These are phyloP conservation scores for Suillus occidentalis DNA, from an alignment of 768 basidiomycete genomes.

Conservation along the genomic window DNA sequence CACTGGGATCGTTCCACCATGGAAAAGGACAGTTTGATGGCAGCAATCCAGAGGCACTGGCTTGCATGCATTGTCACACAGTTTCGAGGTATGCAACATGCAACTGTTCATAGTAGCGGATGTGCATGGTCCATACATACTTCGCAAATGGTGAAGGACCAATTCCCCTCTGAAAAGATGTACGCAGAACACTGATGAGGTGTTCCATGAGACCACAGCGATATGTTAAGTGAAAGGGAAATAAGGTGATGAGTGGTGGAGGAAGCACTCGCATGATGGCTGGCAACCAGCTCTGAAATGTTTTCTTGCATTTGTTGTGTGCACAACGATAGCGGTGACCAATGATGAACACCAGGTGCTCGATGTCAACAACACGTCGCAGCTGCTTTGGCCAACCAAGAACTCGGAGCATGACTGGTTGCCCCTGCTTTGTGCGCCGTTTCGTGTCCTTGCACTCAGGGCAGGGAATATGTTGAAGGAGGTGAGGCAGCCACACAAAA, in stretches of 20 bases:
- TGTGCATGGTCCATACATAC: slow-evolving; percentile 18
- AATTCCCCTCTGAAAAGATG: slow-evolving; percentile 24
- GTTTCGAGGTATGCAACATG: slow-evolving; percentile 11
- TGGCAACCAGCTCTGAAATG: slow-evolving; percentile 28
- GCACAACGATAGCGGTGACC: slow-evolving; percentile 25
- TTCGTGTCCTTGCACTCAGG: neutral
- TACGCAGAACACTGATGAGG: slow-evolving; percentile 17
- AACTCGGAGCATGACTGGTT: neutral
- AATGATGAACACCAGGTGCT: slow-evolving; percentile 22
- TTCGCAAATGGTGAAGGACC: slow-evolving; percentile 28
- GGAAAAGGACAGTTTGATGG: slow-evolving; percentile 5
- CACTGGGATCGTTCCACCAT: slow-evolving; percentile 7
- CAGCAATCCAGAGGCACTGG: neutral
- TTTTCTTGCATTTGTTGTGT: slow-evolving; percentile 15
- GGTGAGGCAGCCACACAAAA: slow-evolving; percentile 4
- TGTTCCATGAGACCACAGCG: slow-evolving; percentile 20
- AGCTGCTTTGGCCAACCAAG: slow-evolving; percentile 2
- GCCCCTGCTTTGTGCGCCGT: neutral
- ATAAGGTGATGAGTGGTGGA: slow-evolving; percentile 19
- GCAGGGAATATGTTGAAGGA: slow-evolving; percentile 5
- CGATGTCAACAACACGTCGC: slow-evolving; percentile 19
- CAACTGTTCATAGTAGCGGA: slow-evolving; percentile 18
- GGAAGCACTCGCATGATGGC: slow-evolving; percentile 24
- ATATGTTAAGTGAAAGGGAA: slow-evolving; percentile 22
- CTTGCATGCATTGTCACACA: neutral